A percentile compares a stretch with the other conserved stretches of the same genome.
These are phyloP conservation scores for Penicillium steckii DNA, from an alignment of 495 filamentous ascomycete genomes.

Conservation along the genomic window DNA sequence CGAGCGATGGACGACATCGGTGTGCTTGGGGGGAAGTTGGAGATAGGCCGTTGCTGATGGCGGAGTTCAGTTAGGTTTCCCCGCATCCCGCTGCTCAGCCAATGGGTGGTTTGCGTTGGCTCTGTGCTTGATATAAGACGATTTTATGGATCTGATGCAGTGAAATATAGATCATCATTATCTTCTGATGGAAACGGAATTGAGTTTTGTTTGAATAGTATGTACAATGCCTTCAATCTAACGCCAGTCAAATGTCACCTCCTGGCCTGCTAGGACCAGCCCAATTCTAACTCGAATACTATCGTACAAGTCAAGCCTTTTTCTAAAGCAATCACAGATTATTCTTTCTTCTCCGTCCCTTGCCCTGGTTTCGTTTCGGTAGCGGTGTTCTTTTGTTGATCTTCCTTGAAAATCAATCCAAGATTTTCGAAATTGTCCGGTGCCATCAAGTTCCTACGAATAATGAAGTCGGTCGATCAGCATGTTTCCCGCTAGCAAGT, in stretches of 20 bases:
- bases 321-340: not conserved
- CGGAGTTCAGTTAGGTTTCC: constrained; percentile 17
- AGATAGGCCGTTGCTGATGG: constrained; percentile 8
- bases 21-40: constrained; percentile 11
- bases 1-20: constrained; percentile 50
- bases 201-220: constrained; percentile 7
- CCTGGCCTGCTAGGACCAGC: not conserved
- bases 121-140: not conserved
- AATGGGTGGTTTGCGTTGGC: constrained; percentile 2
- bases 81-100: constrained; percentile 15
- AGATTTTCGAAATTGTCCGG: constrained; percentile 91
- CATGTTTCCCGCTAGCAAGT: not conserved
- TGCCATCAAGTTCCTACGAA: constrained; percentile 84
- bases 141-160: not conserved
- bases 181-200: constrained; percentile 4
- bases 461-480: not conserved
- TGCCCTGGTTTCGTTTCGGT: constrained; percentile 2
- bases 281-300: constrained; percentile 13
- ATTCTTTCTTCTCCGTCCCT: constrained; percentile 8
- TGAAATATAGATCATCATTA: not conserved
- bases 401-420: constrained; percentile 66
- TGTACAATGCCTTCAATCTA: constrained; percentile 22
- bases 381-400: constrained; percentile 12
- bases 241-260: constrained; percentile 10
- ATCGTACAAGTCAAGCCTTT: constrained; percentile 16